Evolutionary conservation across 345 rosid species (phyloP), one percentile per base, ranked within the genome.

Genomic region (Rhodamnia rubescens): DNA sequence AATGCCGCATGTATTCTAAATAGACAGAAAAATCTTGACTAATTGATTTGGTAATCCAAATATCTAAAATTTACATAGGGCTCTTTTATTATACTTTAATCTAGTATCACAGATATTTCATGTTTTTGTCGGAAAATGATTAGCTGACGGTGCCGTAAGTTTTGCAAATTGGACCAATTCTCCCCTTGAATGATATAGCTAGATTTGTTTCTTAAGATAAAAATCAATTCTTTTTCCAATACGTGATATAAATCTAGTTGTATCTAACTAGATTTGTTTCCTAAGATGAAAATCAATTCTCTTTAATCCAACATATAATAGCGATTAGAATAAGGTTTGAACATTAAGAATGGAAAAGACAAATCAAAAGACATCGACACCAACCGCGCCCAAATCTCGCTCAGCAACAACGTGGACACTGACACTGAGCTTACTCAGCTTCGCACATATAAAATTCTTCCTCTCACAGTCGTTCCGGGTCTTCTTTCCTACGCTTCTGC

Each of bases 1-100:
- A 0, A 59, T 1, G 20, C 0, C 0, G 9, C 74, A 13, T 21
- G 0, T 14, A 3, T 15, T 27, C 13, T 0, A 3, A 61, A 27
- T 7, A 18, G 3, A 6, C 74, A 2, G 10, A 64, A 15, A 29
- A 29, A 29, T 32, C 42, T 29, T 16, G 16, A 27, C 36, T 27
- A 59, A n/a, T 29, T 0, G 75, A 64, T 64, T 7, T 18, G 11
- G 8, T 8, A 52, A 14, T 52, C 16, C 16, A 52, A 52, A 52
- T 13, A 52, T 6, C 53, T 52, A 52, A 14, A 52, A 52, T 52
- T 13, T 15, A 14, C 18, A 13, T 14, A 52, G 4, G 53, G 53
- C 53, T 51, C 14, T 51, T 51, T 1, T 51, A 13, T 51, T 51
- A 51, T 12, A 51, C 10, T 51, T 51, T 51, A 51, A 51, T 4